Conservation (phyloP, 352 stramenopile genomes). For the Plasmopara viticola region DNA sequence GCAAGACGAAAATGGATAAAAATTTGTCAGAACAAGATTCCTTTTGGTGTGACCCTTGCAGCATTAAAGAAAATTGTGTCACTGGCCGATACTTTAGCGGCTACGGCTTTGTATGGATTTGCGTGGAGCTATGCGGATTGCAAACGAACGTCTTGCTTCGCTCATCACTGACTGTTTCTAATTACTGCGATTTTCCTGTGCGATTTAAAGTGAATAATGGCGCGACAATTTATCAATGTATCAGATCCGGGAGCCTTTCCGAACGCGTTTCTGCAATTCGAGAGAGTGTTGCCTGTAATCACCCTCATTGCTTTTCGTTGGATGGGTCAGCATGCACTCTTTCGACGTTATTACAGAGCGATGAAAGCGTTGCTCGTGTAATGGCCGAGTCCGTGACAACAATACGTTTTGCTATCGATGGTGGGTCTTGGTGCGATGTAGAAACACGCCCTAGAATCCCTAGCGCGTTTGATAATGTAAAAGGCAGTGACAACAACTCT, state of each 20-base stretch:
- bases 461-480: conserved; percentile 49
- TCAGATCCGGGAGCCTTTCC: conserved; percentile 8
- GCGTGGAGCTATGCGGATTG: conserved; percentile 47
- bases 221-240: conserved; percentile 5
- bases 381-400: conserved; percentile 32
- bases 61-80: conserved; percentile 52
- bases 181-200: conserved; percentile 38
- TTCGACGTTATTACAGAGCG: neutral
- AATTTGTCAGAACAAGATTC: conserved; percentile 10
- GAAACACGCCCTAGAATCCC: conserved; percentile 21
- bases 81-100: conserved; percentile 46
- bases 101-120: conserved; percentile 63
- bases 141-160: conserved; percentile 55
- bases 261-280: conserved; percentile 2
- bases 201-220: conserved; percentile 29
- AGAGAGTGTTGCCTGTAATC: neutral
- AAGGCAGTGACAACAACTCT: conserved; percentile 16
- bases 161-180: conserved; percentile 35
- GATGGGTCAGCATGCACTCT: conserved; percentile 25
- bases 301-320: conserved; percentile 30
- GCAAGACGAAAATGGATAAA: conserved; percentile 2
- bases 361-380: conserved; percentile 12
- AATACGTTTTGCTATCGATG: conserved; percentile 22
- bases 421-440: conserved; percentile 26
- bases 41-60: conserved; percentile 58